These are phyloP conservation scores for Pleurotus ostreatus DNA, from an alignment of 768 basidiomycete genomes.

Conservation along the genomic window DNA sequence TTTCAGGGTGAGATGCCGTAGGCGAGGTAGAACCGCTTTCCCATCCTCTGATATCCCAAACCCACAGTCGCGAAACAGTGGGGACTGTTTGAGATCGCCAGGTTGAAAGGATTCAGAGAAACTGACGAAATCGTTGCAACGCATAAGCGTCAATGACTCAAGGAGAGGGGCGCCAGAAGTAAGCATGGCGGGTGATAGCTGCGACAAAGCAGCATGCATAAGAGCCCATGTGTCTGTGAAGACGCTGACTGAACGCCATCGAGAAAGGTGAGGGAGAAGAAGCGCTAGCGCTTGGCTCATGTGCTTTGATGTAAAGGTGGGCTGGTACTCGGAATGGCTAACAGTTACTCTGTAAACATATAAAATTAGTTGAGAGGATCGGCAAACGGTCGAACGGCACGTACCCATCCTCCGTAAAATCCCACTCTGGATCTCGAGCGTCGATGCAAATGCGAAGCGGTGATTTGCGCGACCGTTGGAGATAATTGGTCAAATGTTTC, in stretches of 20 bases:
- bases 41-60: constrained; percentile 13
- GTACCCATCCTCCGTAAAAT: constrained; percentile 50
- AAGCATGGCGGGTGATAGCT: constrained; percentile 35
- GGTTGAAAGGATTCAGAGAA: constrained; percentile 43
- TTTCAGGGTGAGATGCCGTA: constrained; percentile 45
- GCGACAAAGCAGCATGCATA: constrained; percentile 46
- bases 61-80: constrained; percentile 26
- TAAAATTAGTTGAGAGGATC: constrained; percentile 8
- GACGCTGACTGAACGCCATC: constrained; percentile 51
- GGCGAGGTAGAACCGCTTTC: constrained; percentile 32
- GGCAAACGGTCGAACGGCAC: constrained; percentile 5
- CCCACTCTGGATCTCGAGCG: constrained; percentile 55
- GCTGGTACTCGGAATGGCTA: constrained; percentile 28
- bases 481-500: constrained; percentile 34
- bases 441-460: constrained; percentile 56
- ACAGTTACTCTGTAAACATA: constrained; percentile 12
- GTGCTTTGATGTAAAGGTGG: constrained; percentile 37
- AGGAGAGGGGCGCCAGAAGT: constrained; percentile 35
- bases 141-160: constrained; percentile 51
- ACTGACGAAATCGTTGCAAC: constrained; percentile 55
- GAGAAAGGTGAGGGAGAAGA: constrained; percentile 46
- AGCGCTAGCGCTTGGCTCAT: constrained; percentile 42
- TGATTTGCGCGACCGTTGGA: constrained; percentile 42
- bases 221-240: constrained; percentile 57
- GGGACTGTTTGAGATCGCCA: constrained; percentile 27